Evolutionary conservation across 1,139 yeast species (phyloP), one percentile per base, ranked within the genome.

Genomic region (Sugiyamaella novakii): DNA sequence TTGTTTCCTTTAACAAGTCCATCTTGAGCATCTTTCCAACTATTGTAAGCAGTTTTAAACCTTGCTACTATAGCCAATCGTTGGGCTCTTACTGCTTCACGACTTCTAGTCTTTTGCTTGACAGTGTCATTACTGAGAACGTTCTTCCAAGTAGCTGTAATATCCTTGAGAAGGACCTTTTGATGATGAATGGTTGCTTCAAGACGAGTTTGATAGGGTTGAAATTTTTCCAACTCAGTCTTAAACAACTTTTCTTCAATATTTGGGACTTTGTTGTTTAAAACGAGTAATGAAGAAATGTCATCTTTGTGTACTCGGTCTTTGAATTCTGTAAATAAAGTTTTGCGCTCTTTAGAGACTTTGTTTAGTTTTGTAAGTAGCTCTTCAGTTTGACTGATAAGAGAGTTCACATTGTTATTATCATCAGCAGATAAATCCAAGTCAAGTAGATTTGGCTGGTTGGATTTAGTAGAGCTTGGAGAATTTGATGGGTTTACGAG

Each of bases 291-390:
- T 50, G 86, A 83, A 0, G 96, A 84, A 46, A 91, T 88, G 63
- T 92, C 97, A 66, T 92, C 98, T 17, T 78, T 75, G 60, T 84
- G 95, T 35, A 87, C 83, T 48, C 78, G 79, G 5, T 73, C 76
- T 63, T 88, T 89, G 62, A 91, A 74, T 43, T 81, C 87, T 2
- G 75, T 75, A 38, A 87, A 72, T 2, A 84, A 75, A 39, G 80
- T 74, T 15, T 71, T 67, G 48, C 95, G 80, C 61, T 85, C 92
- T 27, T 77, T 72, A 59, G 78, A 77, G 31, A 84, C 53, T 50
- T 72, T 68, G 34, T 74, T 75, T 52, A 82, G 62, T 48, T 72
- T 73, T 27, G 65, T 66, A 29, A 74, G 61, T 6, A 77, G 59
- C 53, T 72, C 75, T 56, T 78, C 71, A 49, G 79, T 67, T 11